Evolutionary conservation across 23 red algal genomes (phyloP), one percentile per base, ranked within the genome.

Genomic region (Agarophyton chilense): DNA sequence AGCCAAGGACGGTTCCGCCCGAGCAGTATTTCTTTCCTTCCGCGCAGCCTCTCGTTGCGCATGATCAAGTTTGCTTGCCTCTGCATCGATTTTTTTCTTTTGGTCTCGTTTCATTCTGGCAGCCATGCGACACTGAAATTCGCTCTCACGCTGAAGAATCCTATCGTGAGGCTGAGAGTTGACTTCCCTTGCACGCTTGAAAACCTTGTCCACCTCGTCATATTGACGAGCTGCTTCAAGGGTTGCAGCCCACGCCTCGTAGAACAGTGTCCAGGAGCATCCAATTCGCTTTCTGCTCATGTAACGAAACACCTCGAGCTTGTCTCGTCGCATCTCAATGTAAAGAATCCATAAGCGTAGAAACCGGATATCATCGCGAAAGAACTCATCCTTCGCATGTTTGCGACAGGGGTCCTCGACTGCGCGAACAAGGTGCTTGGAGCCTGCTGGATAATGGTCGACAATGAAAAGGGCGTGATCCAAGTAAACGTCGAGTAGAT

Each of bases 161-260:
- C 96, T 83, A 13, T 93, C 82, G 5, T 82, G 62, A 36, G 96
- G 96, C 40, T 81, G 34, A 10, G 96, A 93, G 22, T 41, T 38
- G 16, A 74, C 54, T n/a, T 78, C 52, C 60, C 75, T 77, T 17
- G 93, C 96, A 32, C 85, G 58, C 36, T 42, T 17, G 40, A 83
- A 95, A 1, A 84, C 65, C 21, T 86, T 35, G 56, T 98, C 88
- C 4, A 93, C 91, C 25, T 73, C 36, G 32, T 93, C 85, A 43
- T 86, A 98, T 31, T 95, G 66, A 2, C 89, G 84, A 36, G 91
- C 80, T 19, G 78, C 75, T 62, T 98, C 96, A 22, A 98, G 92
- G 17, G 94, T 89, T 6, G 86, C 70, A 31, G 96, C 96, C 83
- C 79, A 93, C 10, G 96, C 96, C 54, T 98, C 96, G 68, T 98